These are phyloP conservation scores for Dipodascus geniculatus DNA, from an alignment of 805 yeast genomes.

Conservation along the genomic window DNA sequence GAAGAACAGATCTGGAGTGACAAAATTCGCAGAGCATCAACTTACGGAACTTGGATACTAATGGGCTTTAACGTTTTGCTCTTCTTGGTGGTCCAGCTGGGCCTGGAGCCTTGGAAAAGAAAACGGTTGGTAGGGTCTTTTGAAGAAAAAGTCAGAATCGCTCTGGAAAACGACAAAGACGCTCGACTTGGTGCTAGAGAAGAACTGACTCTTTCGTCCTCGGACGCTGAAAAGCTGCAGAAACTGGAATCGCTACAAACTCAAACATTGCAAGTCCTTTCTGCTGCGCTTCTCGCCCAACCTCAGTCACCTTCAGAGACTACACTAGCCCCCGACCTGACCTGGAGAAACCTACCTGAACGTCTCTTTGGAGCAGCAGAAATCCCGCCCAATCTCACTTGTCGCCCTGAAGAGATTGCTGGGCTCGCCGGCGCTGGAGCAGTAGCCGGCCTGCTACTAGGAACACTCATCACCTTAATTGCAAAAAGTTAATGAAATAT, in stretches of 20 bases:
- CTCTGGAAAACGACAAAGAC: constrained; percentile 8
- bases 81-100: constrained; percentile 70
- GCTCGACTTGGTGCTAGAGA: background rate
- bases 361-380: background rate
- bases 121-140: constrained; percentile 68
- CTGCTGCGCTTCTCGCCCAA: background rate
- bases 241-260: background rate
- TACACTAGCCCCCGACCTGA: background rate
- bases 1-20: constrained; percentile 99
- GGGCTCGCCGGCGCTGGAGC: constrained; percentile 3
- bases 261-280: background rate
- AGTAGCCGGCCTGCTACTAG: constrained; percentile 6
- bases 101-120: constrained; percentile 93
- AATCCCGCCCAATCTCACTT: background rate
- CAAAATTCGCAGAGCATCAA: constrained; percentile 83
- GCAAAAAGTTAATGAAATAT: background rate
- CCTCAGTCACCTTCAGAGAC: background rate
- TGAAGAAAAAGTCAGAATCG: constrained; percentile 60
- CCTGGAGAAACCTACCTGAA: background rate
- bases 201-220: background rate
- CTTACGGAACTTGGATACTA: constrained; percentile 90
- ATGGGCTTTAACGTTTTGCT: constrained; percentile 78
- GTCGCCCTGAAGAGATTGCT: constrained; percentile 6
- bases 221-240: background rate
- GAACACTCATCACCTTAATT: constrained; percentile 7